Evolutionary conservation across 495 filamentous ascomycete genomes (phyloP), one percentile per base, ranked within the genome.

Genomic region (Lasiosphaeria ovina): DNA sequence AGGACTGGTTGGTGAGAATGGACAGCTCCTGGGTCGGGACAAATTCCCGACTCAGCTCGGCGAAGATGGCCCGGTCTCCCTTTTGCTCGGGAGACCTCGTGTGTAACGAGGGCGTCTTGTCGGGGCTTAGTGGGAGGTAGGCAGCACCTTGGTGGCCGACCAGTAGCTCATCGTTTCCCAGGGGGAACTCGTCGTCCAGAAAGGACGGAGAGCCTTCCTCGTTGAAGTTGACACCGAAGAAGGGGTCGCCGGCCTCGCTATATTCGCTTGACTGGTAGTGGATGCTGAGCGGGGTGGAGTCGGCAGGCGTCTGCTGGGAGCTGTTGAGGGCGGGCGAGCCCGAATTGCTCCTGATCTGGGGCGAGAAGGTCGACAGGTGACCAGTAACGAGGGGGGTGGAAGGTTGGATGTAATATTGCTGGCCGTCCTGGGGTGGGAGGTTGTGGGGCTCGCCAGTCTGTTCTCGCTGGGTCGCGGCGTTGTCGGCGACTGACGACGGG

Each of bases 251-350:
- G 56, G 59, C 62, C 56, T 75, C 74, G 64, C 69, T 74, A 60
- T 73, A 68, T 35, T 77, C 72, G 62, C 74, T 76, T 6, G 72
- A 71, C 58, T 74, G 74, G 63, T 77, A 79, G 59, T 74, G 57
- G 55, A 73, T 51, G 54, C 74, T 77, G 52, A 74, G 62, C 24
- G 24, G 24, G 9, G 72, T 70, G 8, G 72, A 74, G 51, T 77
- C 78, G 61, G 74, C 76, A 45, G 76, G 77, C 17, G 77, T 79
- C 33, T 77, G 24, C 24, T 24, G 68, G 48, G 71, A 68, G 55
- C 69, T 66, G 10, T 71, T 66, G 7, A 68, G 32, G 10, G 68
- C 61, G 17, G 78, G 76, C 5, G 79, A 80, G 12, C 72, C 69
- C 49, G 74, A 72, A 66, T 62, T 72, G 62, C 71, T 74, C 50